Evolutionary conservation across 345 rosid species (phyloP).

Genomic region (Mangifera indica): DNA sequence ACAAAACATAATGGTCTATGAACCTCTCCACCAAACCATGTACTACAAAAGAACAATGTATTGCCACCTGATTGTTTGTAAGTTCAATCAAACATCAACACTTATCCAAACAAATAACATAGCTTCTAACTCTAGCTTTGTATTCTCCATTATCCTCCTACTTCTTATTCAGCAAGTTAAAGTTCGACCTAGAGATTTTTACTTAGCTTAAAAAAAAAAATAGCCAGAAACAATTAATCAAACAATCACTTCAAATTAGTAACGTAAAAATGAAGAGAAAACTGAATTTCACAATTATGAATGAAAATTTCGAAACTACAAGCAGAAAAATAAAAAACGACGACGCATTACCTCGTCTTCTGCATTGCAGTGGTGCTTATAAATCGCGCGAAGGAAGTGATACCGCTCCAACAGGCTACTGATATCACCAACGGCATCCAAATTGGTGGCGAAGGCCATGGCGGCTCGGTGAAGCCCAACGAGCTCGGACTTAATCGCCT

Average conservation of each 20-base stretch:
- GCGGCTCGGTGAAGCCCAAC: constrained; percentile 62
- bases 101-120: background rate
- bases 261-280: background rate
- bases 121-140: too few relatives aligned
- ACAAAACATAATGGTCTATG: background rate
- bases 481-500: constrained; percentile 65
- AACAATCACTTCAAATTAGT: background rate
- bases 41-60: background rate
- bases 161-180: background rate
- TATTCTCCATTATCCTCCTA: too few relatives aligned
- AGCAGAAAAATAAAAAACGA: background rate
- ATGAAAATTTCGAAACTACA: background rate
- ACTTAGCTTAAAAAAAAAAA: background rate
- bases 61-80: background rate
- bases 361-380: constrained; percentile 72
- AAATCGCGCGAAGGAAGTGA: constrained; percentile 53
- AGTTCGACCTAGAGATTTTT: background rate
- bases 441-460: constrained; percentile 46
- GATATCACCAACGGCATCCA: constrained; percentile 38
- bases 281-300: background rate
- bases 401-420: constrained; percentile 45
- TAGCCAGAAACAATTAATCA: background rate
- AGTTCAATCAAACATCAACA: background rate
- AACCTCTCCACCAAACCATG: background rate
- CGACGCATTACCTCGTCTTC: constrained; percentile 57